phyloP scores from a whole-genome alignment of 1,284 basidiomycete genomes.

The Ustilago cynodontis region DNA sequence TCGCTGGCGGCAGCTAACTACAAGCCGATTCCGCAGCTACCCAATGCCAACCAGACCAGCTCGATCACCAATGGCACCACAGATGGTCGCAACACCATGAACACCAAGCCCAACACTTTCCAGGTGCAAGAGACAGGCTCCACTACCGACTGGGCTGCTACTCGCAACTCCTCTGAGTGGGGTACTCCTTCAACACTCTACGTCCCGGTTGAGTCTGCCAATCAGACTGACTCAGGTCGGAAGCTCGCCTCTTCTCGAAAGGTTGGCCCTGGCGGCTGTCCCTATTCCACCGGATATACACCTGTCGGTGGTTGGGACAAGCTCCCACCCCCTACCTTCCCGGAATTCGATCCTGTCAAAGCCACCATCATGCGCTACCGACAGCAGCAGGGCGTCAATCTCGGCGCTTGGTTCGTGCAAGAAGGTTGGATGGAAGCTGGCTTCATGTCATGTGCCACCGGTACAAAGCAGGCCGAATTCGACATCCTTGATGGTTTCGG shows the following conservation, averaged over 20 bases:
- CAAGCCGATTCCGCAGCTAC: constrained; percentile 66
- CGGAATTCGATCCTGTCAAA: constrained; percentile 61
- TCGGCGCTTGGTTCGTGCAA: constrained; percentile 75
- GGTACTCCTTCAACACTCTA: constrained; percentile 59
- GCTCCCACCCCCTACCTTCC: constrained; percentile 56
- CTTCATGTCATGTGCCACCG: constrained; percentile 77
- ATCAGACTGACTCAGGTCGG: constrained; percentile 26
- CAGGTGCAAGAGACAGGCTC: constrained; percentile 41
- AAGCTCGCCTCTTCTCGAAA: constrained; percentile 41
- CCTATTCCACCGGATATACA: constrained; percentile 57
- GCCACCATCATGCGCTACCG: constrained; percentile 66
- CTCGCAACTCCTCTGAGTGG: constrained; percentile 50
- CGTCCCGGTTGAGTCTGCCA: constrained; percentile 40
- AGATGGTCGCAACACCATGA: constrained; percentile 22
- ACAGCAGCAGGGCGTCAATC: constrained; percentile 64
- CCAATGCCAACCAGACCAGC: constrained; percentile 28
- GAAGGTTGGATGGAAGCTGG: constrained; percentile 83
- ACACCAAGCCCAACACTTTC: constrained; percentile 36
- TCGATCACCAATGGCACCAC: constrained; percentile 5
- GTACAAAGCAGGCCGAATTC: constrained; percentile 73
- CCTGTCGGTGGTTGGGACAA: constrained; percentile 57
- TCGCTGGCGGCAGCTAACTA: constrained; percentile 68
- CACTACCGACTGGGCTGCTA: constrained; percentile 32
- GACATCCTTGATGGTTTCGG: constrained; percentile 72
- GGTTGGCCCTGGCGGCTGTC: constrained; percentile 63